Evolutionary conservation across 169 alveolate species (phyloP).

Genomic region (Plasmodium fragile): DNA sequence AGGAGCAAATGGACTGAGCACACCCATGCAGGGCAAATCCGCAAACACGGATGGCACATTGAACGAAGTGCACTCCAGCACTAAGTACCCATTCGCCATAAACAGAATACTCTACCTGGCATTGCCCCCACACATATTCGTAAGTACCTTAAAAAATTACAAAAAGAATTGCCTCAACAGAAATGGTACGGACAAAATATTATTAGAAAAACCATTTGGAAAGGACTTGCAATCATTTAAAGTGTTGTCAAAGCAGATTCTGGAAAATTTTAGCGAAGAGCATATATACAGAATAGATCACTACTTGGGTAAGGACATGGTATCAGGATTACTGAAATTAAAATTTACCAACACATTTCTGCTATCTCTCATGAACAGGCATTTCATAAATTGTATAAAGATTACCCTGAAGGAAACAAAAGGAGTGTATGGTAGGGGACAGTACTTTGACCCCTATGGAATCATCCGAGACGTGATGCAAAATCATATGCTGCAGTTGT

Average conservation of each 20-base stretch:
- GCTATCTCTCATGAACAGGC: conserved; percentile 77
- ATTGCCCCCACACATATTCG: conserved; percentile 81
- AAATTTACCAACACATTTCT: conserved; percentile 81
- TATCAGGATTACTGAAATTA: conserved; percentile 78
- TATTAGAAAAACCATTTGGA: conserved; percentile 84
- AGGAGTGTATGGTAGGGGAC: conserved; percentile 82
- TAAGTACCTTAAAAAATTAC: conserved; percentile 42
- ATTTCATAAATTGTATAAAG: conserved; percentile 78
- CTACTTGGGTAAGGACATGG: conserved; percentile 85
- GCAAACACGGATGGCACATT: not conserved
- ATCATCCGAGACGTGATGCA: conserved; percentile 85
- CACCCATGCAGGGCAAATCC: not conserved
- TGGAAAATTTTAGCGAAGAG: conserved; percentile 74
- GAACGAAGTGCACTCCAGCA: not conserved
- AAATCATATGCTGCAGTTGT: conserved; percentile 83
- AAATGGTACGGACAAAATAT: conserved; percentile 80
- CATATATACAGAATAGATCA: conserved; percentile 84
- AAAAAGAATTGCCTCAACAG: conserved; percentile 36
- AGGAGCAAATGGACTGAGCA: not conserved
- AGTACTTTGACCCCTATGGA: conserved; percentile 83
- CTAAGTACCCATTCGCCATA: conserved; percentile 3
- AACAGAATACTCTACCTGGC: conserved; percentile 81
- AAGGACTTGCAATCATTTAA: conserved; percentile 78
- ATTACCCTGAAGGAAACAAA: conserved; percentile 78
- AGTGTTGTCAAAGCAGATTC: conserved; percentile 74